Base-by-base conservation (phyloP, 768 basidiomycete genomes). In the Mycena maculata region DNA sequence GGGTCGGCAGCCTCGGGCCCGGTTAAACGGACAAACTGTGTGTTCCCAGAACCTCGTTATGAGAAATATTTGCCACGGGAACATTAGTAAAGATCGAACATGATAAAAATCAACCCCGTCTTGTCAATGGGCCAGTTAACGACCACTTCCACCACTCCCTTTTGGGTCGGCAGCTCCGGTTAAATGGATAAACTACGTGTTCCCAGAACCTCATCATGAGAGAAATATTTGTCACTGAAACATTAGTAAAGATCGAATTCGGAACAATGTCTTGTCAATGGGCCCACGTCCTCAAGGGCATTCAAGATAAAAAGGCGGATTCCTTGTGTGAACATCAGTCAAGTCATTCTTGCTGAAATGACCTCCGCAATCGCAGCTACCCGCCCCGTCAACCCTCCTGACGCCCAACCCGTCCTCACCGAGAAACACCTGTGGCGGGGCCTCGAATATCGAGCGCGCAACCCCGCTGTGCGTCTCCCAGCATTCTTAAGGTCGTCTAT, bases 361-460 rank as follows among this genome's bases (percentile, higher is more conserved):
- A 20, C 56, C 22, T 33, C 33, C 56, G 38, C 56, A 58, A 28
- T 58, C 38, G 47, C 59, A 27, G 52, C 30, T 20, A 53, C 49
- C 38, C 60, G 49, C 52, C 50, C 50, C 50, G 61, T 63, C 38
- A 63, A 63, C 50, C 49, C 50, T 53, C 52, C 39, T 41, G 61
- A 28, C 44, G 53, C 49, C 38, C 2, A 53, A 25, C 61, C 61
- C 33, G 61, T 47, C 42, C 31, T 63, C 53, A 63, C 61, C 23
- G 61, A 63, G 52, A 28, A 63, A 39, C 61, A 63, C 2, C 41
- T 63, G 23, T 63, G 61, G 61, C n/a, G 27, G 39, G 61, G 61
- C 25, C 61, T 63, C 61, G 42, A 63, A 45, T 54, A 44, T 49
- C 49, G 39, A 47, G 52, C 52, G 52, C 50, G 53, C 49, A 53